These are phyloP conservation scores for Phymatotrichopsis omnivora DNA, from an alignment of 2,329 filamentous ascomycete species.

Conservation along the genomic window DNA sequence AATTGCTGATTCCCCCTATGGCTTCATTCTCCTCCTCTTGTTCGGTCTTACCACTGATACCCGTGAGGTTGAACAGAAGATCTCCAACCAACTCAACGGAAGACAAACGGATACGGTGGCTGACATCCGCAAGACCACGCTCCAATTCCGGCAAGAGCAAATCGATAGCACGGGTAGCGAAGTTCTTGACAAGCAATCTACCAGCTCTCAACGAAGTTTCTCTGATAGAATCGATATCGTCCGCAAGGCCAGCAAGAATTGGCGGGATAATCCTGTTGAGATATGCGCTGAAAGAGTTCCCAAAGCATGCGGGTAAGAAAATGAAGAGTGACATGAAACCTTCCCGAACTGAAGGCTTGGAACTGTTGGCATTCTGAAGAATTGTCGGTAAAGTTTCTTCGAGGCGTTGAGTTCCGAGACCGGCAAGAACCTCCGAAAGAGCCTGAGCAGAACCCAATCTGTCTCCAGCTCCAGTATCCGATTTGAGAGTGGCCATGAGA, in stretches of 20 bases:
- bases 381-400: slow-evolving; percentile 96
- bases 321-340: slow-evolving; percentile 99
- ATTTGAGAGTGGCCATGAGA: slow-evolving; percentile 95
- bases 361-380: slow-evolving; percentile 86
- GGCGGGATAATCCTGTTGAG: slow-evolving; percentile 91
- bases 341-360: slow-evolving; percentile 82
- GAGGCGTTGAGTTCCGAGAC: slow-evolving; percentile 78
- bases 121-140: slow-evolving; percentile 92
- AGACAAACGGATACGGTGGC: slow-evolving; percentile 92
- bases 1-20: slow-evolving; percentile 74
- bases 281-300: slow-evolving; percentile 96
- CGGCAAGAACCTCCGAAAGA: slow-evolving; percentile 89
- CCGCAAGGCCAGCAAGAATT: slow-evolving; percentile 85
- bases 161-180: slow-evolving; percentile 88
- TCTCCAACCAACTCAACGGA: slow-evolving; percentile 97
- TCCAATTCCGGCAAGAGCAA: slow-evolving; percentile 89
- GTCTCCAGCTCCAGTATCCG: slow-evolving; percentile 92
- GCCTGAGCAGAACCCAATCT: slow-evolving; percentile 92
- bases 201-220: slow-evolving; percentile 94
- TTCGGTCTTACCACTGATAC: slow-evolving; percentile 70
- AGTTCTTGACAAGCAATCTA: slow-evolving; percentile 93
- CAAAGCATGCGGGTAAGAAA: slow-evolving; percentile 96
- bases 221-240: slow-evolving; percentile 91
- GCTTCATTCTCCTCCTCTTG: slow-evolving; percentile 69
- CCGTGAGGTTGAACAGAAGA: slow-evolving; percentile 92